Percentiles rank a stretch among this genome's conserved stretches.
Conservation (phyloP, 2,329 filamentous ascomycete species). For the Arthrinium phaeospermum region DNA sequence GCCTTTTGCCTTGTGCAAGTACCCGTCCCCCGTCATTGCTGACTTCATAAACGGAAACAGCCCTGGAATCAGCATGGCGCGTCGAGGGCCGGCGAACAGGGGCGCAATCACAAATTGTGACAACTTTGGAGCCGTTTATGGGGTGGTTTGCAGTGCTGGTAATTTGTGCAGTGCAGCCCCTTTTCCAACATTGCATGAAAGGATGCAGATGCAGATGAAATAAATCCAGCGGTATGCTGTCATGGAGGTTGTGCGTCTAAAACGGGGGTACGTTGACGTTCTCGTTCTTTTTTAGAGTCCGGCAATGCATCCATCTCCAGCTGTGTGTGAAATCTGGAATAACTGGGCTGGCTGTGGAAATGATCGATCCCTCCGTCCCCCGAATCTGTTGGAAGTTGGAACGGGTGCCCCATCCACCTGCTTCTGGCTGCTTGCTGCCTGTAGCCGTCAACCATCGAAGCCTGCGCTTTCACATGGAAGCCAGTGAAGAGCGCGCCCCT, state of each 20-base stretch:
- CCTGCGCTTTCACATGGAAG: slow-evolving; percentile 8
- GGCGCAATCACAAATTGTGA: slow-evolving; percentile 12
- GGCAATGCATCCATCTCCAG: slow-evolving; percentile 9
- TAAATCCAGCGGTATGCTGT: not conserved
- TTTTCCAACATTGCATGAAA: not conserved
- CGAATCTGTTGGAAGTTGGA: slow-evolving; percentile 3
- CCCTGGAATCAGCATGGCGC: not conserved
- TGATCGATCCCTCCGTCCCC: slow-evolving; percentile 1
- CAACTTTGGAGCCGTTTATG: not conserved
- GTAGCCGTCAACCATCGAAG: not conserved
- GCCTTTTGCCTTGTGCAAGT: slow-evolving; percentile 10
- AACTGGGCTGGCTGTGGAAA: slow-evolving; percentile 1
- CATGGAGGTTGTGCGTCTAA: not conserved
- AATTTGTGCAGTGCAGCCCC: not conserved
- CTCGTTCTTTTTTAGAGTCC: not conserved
- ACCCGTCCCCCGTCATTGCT: not conserved
- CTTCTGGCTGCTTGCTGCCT: slow-evolving; percentile 1
- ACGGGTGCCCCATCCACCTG: not conserved
- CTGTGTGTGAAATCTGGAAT: slow-evolving; percentile 7
- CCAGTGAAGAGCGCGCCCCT: not conserved
- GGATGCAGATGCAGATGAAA: not conserved
- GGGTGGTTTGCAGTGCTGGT: not conserved
- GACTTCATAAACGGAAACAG: slow-evolving; percentile 12
- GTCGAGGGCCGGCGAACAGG: not conserved
- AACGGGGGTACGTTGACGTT: not conserved